A percentile compares a stretch with the other conserved stretches of the same genome.
Evolutionary conservation across 495 filamentous ascomycete species (phyloP).

Genomic region (Aspergillus kassunensis): DNA sequence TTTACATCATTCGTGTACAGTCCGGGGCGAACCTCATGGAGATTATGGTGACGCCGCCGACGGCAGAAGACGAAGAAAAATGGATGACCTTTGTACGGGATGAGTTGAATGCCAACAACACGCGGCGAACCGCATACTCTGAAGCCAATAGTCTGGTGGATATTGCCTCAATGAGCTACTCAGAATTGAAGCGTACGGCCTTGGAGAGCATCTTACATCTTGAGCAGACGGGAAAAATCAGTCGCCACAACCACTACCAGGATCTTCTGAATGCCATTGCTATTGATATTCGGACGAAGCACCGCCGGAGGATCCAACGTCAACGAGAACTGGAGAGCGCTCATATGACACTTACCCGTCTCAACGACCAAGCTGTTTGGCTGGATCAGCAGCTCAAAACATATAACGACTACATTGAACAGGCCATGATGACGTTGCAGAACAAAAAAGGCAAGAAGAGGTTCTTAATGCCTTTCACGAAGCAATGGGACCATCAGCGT

Average conservation of each 20-base stretch:
- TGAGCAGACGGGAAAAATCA: slow-evolving; percentile 79
- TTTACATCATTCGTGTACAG: slow-evolving; percentile 97
- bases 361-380: slow-evolving; percentile 89
- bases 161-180: slow-evolving; percentile 84
- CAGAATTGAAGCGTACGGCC: slow-evolving; percentile 85
- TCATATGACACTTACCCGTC: slow-evolving; percentile 71
- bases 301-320: slow-evolving; percentile 83
- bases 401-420: slow-evolving; percentile 99
- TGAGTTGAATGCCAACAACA: slow-evolving; percentile 66
- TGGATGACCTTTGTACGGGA: slow-evolving; percentile 83
- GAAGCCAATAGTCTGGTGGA: slow-evolving; percentile 82
- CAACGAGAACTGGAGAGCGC: slow-evolving; percentile 88
- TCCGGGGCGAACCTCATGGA: slow-evolving; percentile 88
- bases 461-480: slow-evolving; percentile 95
- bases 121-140: slow-evolving; percentile 80
- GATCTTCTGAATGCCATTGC: slow-evolving; percentile 96
- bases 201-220: slow-evolving; percentile 91
- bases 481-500: slow-evolving; percentile 96
- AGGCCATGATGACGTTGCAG: slow-evolving; percentile 97
- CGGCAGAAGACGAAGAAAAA: slow-evolving; percentile 78
- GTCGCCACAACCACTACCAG: slow-evolving; percentile 90
- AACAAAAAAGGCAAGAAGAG: slow-evolving; percentile 95
- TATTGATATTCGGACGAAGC: slow-evolving; percentile 94
- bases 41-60: slow-evolving; percentile 88
- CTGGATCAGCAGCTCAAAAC: slow-evolving; percentile 92